These are phyloP conservation scores for Rubus idaeus DNA, from an alignment of 306 rosid species.

Conservation along the genomic window DNA sequence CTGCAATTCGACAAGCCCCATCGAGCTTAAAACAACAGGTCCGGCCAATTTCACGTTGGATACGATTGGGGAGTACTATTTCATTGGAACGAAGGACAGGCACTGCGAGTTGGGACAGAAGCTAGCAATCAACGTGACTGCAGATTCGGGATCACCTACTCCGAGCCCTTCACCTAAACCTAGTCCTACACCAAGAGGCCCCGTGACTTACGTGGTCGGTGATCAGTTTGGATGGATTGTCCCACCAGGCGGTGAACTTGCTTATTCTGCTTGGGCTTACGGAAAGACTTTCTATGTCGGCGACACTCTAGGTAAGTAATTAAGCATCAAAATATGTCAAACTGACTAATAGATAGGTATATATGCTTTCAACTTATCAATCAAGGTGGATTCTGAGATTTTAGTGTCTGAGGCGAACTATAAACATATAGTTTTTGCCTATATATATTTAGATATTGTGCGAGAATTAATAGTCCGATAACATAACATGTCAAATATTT, in stretches of 20 bases:
- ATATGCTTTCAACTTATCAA: no score
- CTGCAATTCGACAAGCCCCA: constrained; percentile 53
- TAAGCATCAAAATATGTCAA: no score
- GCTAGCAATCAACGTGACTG: constrained; percentile 40
- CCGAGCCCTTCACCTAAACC: constrained; percentile 37
- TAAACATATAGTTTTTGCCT: no score
- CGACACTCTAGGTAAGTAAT: constrained; percentile 44
- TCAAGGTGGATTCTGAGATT: no score
- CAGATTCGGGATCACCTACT: constrained; percentile 29
- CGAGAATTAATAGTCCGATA: no score
- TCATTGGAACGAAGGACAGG: constrained; percentile 45
- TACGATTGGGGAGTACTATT: constrained; percentile 40
- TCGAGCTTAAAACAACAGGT: constrained; percentile 28
- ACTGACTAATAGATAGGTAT: no score
- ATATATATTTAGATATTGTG: no score
- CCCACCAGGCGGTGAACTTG: constrained; percentile 35
- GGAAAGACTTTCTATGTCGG: constrained; percentile 42
- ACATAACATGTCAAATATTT: no score
- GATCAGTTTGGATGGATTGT: constrained; percentile 46
- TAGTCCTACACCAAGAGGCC: constrained; percentile 29
- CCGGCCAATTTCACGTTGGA: constrained; percentile 54
- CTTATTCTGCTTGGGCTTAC: constrained; percentile 43
- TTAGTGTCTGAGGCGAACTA: no score
- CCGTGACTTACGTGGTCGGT: constrained; percentile 43
- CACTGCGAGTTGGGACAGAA: constrained; percentile 44